Percentiles rank a stretch among this genome's conserved stretches.
phyloP scores from a whole-genome alignment of 371 early-diverging fungal genomes.

The Cokeromyces recurvatus region DNA sequence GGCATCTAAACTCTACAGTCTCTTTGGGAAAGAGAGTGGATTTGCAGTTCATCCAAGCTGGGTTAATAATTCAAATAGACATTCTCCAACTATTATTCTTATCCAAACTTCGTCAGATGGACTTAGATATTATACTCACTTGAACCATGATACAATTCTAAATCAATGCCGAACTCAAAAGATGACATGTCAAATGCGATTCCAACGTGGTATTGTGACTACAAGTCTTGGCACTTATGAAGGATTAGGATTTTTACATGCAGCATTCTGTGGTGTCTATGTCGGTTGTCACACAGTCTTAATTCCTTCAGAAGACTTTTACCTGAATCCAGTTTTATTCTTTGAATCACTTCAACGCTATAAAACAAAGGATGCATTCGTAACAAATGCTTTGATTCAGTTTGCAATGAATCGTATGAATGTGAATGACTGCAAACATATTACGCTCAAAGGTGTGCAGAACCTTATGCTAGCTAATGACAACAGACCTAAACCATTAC shows the following conservation, averaged over 20 bases:
- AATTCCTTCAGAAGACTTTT: conserved; percentile 28
- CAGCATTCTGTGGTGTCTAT: conserved; percentile 71
- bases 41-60: conserved; percentile 45
- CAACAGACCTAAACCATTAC: conserved; percentile 57
- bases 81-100: conserved; percentile 47
- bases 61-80: conserved; percentile 19
- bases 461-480: conserved; percentile 71
- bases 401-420: conserved; percentile 62
- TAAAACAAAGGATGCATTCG: conserved; percentile 67
- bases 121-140: conserved; percentile 50
- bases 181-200: conserved; percentile 70
- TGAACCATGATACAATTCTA: conserved; percentile 65
- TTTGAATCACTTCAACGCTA: conserved; percentile 63
- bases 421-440: conserved; percentile 24
- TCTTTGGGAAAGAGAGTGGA: conserved; percentile 55
- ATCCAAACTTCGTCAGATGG: conserved; percentile 53
- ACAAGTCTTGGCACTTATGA: conserved; percentile 64
- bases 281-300: conserved; percentile 27
- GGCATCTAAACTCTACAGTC: conserved; percentile 49
- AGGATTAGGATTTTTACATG: conserved; percentile 74
- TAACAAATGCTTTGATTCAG: conserved; percentile 70
- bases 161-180: conserved; percentile 77
- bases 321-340: conserved; percentile 46
- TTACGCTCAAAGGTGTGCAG: conserved; percentile 58
- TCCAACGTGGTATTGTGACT: conserved; percentile 57